A percentile compares a stretch with the other conserved stretches of the same genome.
Conservation (phyloP, 2,329 filamentous ascomycete species). For the Fulvia fulva region DNA sequence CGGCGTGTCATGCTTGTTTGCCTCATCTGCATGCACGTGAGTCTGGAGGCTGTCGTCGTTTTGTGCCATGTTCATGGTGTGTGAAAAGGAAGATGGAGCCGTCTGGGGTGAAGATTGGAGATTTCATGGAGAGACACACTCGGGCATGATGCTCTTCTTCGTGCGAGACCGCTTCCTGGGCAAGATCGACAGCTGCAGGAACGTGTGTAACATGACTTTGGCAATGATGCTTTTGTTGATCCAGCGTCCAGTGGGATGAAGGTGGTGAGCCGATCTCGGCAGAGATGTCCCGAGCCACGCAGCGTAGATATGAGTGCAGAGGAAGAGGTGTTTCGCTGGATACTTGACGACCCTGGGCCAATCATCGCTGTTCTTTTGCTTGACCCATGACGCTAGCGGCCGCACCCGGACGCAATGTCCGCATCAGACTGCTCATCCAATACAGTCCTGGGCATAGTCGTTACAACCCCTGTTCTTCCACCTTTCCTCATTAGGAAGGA, state of each 20-base stretch:
- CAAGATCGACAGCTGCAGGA: not conserved
- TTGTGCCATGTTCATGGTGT: not conserved
- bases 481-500: too few species aligned
- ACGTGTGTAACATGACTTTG: not conserved
- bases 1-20: not conserved
- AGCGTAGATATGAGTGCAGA: too few species aligned
- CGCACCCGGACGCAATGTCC: too few species aligned
- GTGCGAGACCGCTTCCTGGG: not conserved
- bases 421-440: too few species aligned
- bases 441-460: too few species aligned
- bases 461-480: too few species aligned
- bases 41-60: not conserved
- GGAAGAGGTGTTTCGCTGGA: too few species aligned
- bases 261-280: not conserved
- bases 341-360: too few species aligned
- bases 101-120: not conserved
- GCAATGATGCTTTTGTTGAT: not conserved
- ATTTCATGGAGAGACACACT: not conserved
- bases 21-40: not conserved
- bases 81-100: not conserved
- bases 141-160: not conserved
- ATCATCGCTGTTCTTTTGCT: too few species aligned
- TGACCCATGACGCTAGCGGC: too few species aligned
- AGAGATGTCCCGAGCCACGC: too few species aligned
- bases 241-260: not conserved